phyloP scores from a whole-genome alignment of 179 eudicot genomes.

The Beta lomatogona region DNA sequence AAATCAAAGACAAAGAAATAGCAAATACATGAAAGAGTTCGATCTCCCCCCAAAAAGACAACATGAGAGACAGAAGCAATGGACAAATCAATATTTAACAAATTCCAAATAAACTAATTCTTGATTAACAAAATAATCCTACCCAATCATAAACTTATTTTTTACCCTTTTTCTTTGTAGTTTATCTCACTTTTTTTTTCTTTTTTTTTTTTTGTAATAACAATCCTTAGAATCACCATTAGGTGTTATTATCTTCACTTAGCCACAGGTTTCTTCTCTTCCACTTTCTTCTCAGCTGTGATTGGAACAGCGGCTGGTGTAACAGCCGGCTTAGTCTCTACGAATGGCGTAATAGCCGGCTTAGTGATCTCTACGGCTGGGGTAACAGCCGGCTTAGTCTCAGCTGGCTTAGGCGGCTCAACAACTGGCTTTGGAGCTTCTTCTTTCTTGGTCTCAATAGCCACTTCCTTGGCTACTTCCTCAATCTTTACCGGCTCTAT shows the following conservation, averaged over 20 bases:
- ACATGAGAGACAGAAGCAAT: not conserved
- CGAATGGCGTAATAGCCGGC: slow-evolving; percentile 22
- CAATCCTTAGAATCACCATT: not conserved
- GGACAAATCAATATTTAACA: not conserved
- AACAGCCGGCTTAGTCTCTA: slow-evolving; percentile 20
- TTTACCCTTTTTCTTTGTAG: not conserved
- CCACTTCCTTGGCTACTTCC: slow-evolving; percentile 1
- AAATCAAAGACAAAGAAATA: not conserved
- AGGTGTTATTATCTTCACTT: slow-evolving; percentile 23
- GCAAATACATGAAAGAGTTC: not conserved
- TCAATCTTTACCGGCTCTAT: slow-evolving; percentile 8
- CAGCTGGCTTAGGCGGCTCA: slow-evolving; percentile 31
- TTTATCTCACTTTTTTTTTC: not conserved
- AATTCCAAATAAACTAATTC: slow-evolving; percentile 5
- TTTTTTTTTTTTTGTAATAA: not conserved
- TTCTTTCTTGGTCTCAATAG: slow-evolving; percentile 5
- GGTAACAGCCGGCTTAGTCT: slow-evolving; percentile 17
- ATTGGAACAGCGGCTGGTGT: slow-evolving; percentile 1
- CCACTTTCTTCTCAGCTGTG: slow-evolving; percentile 24
- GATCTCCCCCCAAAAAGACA: not conserved
- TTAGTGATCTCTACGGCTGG: not conserved
- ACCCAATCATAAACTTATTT: not conserved
- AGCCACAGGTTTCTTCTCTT: slow-evolving; percentile 23
- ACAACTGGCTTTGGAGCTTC: slow-evolving; percentile 18
- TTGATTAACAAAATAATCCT: not conserved